Conservation (phyloP, 2,329 filamentous ascomycete species). For the Didymella pomorum region DNA sequence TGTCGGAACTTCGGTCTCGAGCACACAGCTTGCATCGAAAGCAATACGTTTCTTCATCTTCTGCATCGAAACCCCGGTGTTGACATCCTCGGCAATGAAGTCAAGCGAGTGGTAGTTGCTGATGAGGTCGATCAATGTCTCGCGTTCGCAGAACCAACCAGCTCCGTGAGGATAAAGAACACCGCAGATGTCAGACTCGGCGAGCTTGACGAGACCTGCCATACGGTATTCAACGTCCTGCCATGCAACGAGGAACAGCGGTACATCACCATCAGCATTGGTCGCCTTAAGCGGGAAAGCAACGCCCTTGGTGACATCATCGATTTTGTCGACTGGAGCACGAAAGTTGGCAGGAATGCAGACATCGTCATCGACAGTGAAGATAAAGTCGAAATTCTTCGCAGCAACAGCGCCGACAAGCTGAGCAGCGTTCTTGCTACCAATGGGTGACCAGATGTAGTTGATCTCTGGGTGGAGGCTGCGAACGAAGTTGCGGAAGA, state of each 20-base stretch:
- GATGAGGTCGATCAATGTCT: slow-evolving; percentile 28
- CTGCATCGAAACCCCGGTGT: slow-evolving; percentile 24
- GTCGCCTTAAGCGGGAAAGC: slow-evolving; percentile 28
- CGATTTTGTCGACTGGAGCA: slow-evolving; percentile 24
- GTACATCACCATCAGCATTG: slow-evolving; percentile 21
- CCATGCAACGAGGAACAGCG: slow-evolving; percentile 29
- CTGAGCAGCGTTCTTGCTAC: slow-evolving; percentile 30
- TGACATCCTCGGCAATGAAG: slow-evolving; percentile 32
- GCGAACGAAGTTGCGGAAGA: slow-evolving; percentile 27
- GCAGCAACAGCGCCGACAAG: slow-evolving; percentile 29
- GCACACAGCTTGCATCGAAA: slow-evolving; percentile 25
- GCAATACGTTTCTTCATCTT: slow-evolving; percentile 30
- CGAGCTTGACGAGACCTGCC: slow-evolving; percentile 25
- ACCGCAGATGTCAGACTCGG: slow-evolving; percentile 26
- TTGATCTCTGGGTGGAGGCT: slow-evolving; percentile 23
- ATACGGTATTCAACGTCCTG: slow-evolving; percentile 28
- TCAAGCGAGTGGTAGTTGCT: slow-evolving; percentile 29
- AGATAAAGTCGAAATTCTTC: slow-evolving; percentile 22
- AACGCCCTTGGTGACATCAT: slow-evolving; percentile 25
- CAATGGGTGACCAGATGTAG: slow-evolving; percentile 32
- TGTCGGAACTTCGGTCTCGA: slow-evolving; percentile 30
- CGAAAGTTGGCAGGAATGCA: slow-evolving; percentile 27
- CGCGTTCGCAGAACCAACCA: slow-evolving; percentile 29
- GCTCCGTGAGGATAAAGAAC: slow-evolving; percentile 30
- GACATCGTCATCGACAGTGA: slow-evolving; percentile 31